Evolutionary conservation across 768 basidiomycete species (phyloP).

Genomic region (Leccinum subtestaceum): DNA sequence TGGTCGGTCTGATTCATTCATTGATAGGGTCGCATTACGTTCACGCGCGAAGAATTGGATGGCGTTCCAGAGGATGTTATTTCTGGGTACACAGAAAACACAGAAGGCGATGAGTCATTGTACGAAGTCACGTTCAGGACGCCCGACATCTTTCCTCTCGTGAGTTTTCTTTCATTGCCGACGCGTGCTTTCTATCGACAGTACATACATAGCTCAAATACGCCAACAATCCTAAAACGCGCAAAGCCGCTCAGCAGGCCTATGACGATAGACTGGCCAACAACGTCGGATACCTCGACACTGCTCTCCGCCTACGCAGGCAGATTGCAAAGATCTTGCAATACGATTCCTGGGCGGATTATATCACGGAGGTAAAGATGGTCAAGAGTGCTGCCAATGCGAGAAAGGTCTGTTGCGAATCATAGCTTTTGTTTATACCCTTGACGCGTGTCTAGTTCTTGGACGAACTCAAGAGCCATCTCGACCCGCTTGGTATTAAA

Average conservation of each 20-base stretch:
- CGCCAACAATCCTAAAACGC: slow-evolving; percentile 67
- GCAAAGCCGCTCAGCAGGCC: slow-evolving; percentile 61
- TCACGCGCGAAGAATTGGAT: slow-evolving; percentile 69
- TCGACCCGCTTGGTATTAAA: slow-evolving; percentile 67
- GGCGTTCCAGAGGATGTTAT: slow-evolving; percentile 79
- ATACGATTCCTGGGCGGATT: slow-evolving; percentile 83
- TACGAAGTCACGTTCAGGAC: slow-evolving; percentile 79
- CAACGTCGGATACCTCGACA: slow-evolving; percentile 70
- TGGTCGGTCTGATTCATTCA: slow-evolving; percentile 2
- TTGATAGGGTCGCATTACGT: slow-evolving; percentile 54
- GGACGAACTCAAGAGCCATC: slow-evolving; percentile 67
- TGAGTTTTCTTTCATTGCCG: slow-evolving; percentile 31
- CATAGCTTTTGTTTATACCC: background rate
- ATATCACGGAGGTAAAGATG: slow-evolving; percentile 83
- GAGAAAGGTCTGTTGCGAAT: slow-evolving; percentile 41
- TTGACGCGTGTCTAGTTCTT: slow-evolving; percentile 54
- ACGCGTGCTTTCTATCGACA: background rate
- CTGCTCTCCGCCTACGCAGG: slow-evolving; percentile 67
- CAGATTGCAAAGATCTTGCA: slow-evolving; percentile 64
- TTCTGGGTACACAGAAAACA: slow-evolving; percentile 67
- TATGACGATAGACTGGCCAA: slow-evolving; percentile 65
- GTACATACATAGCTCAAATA: slow-evolving; percentile 65
- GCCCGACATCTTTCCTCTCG: slow-evolving; percentile 75
- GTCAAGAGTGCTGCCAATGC: slow-evolving; percentile 67
- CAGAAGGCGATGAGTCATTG: slow-evolving; percentile 51